A percentile compares a stretch with the other conserved stretches of the same genome.
phyloP scores from a whole-genome alignment of 345 rosid species.

The Lepidium aucheri region DNA sequence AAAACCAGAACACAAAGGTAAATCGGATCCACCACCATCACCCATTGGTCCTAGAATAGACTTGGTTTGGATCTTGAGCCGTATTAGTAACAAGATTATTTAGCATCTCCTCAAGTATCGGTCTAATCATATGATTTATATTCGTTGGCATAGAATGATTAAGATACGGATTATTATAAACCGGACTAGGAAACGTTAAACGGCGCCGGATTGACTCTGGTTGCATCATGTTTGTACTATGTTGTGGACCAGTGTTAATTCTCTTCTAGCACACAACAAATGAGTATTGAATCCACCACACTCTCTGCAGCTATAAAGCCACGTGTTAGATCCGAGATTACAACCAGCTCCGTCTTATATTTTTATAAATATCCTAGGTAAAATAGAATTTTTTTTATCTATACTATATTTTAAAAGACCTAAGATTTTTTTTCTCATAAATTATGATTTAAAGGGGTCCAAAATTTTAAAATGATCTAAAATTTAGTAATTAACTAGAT shows the following conservation, averaged over 20 bases:
- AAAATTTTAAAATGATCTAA: too few relatives aligned
- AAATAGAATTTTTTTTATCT: too few relatives aligned
- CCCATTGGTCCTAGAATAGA: constrained; percentile 13
- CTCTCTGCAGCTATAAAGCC: constrained; percentile 37
- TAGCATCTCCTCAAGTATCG: neutral
- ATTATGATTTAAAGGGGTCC: too few relatives aligned
- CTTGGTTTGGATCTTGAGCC: constrained; percentile 13
- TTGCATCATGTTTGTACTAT: neutral
- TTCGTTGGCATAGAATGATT: neutral
- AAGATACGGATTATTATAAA: neutral
- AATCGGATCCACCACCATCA: constrained; percentile 3
- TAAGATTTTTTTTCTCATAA: too few relatives aligned
- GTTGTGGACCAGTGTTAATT: neutral
- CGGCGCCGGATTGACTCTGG: neutral
- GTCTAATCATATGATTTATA: neutral
- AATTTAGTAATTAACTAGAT: too few relatives aligned
- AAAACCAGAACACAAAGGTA: neutral
- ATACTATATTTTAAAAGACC: too few relatives aligned
- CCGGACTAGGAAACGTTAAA: neutral
- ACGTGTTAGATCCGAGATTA: constrained; percentile 27
- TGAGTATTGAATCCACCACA: constrained; percentile 42
- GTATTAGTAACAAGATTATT: constrained; percentile 5
- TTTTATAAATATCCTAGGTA: too few relatives aligned
- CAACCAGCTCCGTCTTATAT: too few relatives aligned
- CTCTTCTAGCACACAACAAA: constrained; percentile 28